Percentiles rank a stretch among this genome's conserved stretches.
phyloP scores from a whole-genome alignment of 495 filamentous ascomycete genomes.

The Aspergillus heteromorphus region DNA sequence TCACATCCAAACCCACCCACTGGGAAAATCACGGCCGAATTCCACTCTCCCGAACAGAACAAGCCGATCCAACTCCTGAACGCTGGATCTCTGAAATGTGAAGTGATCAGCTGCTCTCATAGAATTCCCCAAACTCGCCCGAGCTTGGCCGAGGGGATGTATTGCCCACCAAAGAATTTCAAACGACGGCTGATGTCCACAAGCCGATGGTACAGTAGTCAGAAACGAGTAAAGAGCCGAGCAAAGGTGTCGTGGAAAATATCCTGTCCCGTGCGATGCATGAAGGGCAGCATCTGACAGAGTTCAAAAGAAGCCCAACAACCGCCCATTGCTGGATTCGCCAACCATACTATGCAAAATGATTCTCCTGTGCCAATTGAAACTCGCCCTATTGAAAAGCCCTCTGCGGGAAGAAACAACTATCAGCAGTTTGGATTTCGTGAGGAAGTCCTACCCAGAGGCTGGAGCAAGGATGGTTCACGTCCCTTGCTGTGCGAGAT shows the following conservation, averaged over 20 bases:
- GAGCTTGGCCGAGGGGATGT: background rate
- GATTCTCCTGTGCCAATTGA: constrained; percentile 21
- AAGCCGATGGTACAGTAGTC: background rate
- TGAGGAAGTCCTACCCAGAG: constrained; percentile 24
- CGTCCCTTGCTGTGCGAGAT: constrained; percentile 20
- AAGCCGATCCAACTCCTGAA: no score
- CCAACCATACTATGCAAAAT: constrained; percentile 3
- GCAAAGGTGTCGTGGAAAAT: no score
- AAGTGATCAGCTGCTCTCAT: background rate
- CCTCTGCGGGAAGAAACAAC: constrained; percentile 20
- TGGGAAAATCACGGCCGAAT: background rate
- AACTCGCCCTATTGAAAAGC: constrained; percentile 23
- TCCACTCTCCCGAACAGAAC: no score
- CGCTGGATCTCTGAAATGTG: background rate
- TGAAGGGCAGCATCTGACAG: no score
- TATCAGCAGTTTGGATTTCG: constrained; percentile 21
- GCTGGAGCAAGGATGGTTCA: constrained; percentile 17
- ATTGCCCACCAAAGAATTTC: background rate
- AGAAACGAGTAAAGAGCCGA: no score
- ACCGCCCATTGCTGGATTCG: background rate
- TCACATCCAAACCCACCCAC: background rate
- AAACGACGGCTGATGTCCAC: background rate
- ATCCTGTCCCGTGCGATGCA: no score
- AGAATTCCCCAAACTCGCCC: background rate
- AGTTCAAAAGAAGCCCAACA: background rate